Evolutionary conservation across 352 stramenopile species (phyloP).

Genomic region (Phytopythium sindhum): DNA sequence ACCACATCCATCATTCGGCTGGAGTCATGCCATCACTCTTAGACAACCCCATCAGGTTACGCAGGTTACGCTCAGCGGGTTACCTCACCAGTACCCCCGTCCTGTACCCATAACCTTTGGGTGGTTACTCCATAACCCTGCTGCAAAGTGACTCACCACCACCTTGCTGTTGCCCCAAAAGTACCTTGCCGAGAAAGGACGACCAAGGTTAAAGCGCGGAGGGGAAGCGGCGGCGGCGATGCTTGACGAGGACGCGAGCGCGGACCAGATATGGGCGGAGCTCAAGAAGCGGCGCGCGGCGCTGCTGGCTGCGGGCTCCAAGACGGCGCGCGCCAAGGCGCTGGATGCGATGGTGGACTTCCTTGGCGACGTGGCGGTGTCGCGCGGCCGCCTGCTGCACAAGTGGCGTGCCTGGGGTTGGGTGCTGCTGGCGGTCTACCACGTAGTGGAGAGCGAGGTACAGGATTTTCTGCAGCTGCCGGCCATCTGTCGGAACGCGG

Average conservation of each 20-base stretch:
- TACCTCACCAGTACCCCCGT: background rate
- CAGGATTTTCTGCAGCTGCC: constrained; percentile 31
- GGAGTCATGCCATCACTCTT: background rate
- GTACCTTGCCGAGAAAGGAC: background rate
- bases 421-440: constrained; percentile 46
- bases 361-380: constrained; percentile 33
- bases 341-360: constrained; percentile 47
- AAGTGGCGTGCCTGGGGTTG: constrained; percentile 72
- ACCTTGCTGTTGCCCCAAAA: background rate
- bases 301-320: constrained; percentile 37
- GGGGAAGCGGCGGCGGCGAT: background rate
- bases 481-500: background rate
- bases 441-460: constrained; percentile 46
- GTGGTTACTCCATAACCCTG: background rate
- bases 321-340: constrained; percentile 26
- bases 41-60: too few relatives aligned
- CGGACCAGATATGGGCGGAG: constrained; percentile 36
- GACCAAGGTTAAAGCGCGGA: too few relatives aligned
- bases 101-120: background rate
- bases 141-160: background rate
- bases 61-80: too few relatives aligned
- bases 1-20: background rate
- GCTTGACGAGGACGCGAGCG: constrained; percentile 6
- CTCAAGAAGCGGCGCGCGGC: constrained; percentile 44
- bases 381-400: constrained; percentile 49